phyloP scores from a whole-genome alignment of 192 early-diverging fungal species.

The Backusella circina region DNA sequence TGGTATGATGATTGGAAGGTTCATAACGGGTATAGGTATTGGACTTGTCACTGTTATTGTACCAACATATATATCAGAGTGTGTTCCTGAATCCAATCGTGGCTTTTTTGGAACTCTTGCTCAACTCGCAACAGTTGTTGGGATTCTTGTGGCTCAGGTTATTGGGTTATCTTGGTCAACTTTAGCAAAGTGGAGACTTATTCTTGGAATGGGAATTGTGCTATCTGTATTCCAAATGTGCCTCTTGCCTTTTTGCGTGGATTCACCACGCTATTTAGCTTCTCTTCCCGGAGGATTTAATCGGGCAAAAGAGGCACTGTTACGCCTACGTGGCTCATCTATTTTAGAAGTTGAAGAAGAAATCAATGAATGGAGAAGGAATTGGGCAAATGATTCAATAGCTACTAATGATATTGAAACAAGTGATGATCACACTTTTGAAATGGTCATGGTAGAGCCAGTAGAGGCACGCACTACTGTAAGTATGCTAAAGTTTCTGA shows the following conservation, averaged over 20 bases:
- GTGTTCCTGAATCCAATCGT: conserved; percentile 61
- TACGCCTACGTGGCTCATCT: conserved; percentile 48
- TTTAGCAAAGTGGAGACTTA: conserved; percentile 64
- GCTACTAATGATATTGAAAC: conserved; percentile 8
- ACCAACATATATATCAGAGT: conserved; percentile 79
- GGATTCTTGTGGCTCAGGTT: conserved; percentile 74
- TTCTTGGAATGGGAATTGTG: conserved; percentile 59
- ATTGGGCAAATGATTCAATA: conserved; percentile 18
- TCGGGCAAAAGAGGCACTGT: conserved; percentile 52
- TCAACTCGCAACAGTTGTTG: conserved; percentile 81
- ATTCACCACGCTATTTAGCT: conserved; percentile 72
- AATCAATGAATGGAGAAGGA: conserved; percentile 44
- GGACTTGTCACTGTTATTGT: conserved; percentile 75
- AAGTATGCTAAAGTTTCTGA: conserved; percentile 39
- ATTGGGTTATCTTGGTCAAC: conserved; percentile 61
- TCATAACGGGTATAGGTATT: conserved; percentile 72
- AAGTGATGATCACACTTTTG: not conserved
- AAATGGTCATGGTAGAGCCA: not conserved
- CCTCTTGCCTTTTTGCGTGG: conserved; percentile 71
- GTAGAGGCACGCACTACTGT: conserved; percentile 14
- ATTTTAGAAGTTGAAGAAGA: conserved; percentile 47
- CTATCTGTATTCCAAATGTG: conserved; percentile 60
- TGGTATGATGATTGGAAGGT: conserved; percentile 58
- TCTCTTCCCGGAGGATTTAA: conserved; percentile 44
- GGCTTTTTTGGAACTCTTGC: conserved; percentile 77